Conservation (phyloP, 176 grass and related monocot genomes). For the Pontederia paniculata region DNA sequence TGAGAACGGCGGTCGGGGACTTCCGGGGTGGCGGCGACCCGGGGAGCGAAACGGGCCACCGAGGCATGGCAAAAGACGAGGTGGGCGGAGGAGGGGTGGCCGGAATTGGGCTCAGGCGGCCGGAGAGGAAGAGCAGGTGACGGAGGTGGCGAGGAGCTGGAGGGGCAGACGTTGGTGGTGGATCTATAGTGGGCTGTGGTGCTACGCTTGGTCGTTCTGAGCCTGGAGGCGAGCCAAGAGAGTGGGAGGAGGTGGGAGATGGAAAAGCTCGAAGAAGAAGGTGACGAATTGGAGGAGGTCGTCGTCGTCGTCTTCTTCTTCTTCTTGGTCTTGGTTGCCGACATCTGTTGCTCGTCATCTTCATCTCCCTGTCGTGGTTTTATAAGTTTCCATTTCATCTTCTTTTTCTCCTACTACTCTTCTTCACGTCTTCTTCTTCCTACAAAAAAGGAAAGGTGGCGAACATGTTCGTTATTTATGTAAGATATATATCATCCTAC, state of each 20-base stretch:
- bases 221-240: constrained; percentile 7
- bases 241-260: constrained; percentile 6
- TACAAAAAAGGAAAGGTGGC: too few species aligned
- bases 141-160: too few species aligned
- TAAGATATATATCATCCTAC: too few species aligned
- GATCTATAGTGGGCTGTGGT: neutral
- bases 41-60: neutral
- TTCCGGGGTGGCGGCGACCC: neutral
- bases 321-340: neutral
- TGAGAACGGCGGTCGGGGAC: neutral
- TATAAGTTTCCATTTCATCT: neutral
- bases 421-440: too few species aligned
- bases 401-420: too few species aligned
- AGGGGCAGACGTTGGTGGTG: neutral
- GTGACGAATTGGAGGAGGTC: neutral
- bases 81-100: constrained; percentile 1
- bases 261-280: constrained; percentile 5
- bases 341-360: neutral
- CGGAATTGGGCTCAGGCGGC: neutral
- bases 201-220: neutral
- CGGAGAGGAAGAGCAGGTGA: constrained; percentile 3
- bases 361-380: neutral
- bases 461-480: too few species aligned
- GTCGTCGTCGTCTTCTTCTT: neutral
- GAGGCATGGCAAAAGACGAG: neutral